Evolutionary conservation across 2,329 filamentous ascomycete genomes (phyloP).

Genomic region (Apiospora pterosperma): DNA sequence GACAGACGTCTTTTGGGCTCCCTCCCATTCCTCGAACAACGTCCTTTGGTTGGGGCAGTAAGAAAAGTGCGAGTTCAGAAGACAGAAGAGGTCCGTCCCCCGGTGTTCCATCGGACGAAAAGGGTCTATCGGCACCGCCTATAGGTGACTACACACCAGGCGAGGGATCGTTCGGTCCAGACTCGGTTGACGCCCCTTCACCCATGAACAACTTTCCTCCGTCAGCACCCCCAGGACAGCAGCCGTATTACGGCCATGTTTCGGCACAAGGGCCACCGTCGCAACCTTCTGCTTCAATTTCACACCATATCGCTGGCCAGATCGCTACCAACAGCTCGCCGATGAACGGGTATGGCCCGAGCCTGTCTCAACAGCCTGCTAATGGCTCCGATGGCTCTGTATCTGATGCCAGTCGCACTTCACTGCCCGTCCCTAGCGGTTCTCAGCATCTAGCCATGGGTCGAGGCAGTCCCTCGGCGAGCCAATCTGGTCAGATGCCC

Average conservation of each 20-base stretch:
- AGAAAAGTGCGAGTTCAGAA: constrained; percentile 24
- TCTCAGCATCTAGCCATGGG: background rate
- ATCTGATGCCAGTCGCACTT: background rate
- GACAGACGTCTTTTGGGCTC: constrained; percentile 52
- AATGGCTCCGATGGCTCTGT: constrained; percentile 9
- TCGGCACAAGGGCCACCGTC: background rate
- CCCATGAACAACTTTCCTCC: background rate
- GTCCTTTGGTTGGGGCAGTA: constrained; percentile 44
- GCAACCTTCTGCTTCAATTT: constrained; percentile 14
- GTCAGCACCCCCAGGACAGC: background rate
- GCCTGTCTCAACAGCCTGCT: constrained; percentile 8
- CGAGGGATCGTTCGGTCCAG: background rate
- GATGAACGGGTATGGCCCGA: constrained; percentile 10
- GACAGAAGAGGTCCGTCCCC: constrained; percentile 24
- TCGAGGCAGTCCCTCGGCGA: background rate
- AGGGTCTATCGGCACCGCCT: constrained; percentile 17
- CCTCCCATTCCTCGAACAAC: constrained; percentile 58
- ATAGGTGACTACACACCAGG: constrained; percentile 5
- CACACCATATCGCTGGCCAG: constrained; percentile 10
- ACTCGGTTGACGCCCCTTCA: background rate
- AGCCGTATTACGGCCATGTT: background rate
- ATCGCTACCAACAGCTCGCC: constrained; percentile 3
- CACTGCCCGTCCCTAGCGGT: background rate
- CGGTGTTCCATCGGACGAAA: constrained; percentile 18
- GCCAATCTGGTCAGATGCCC: constrained; percentile 17